These are phyloP conservation scores for Trichoderma semiorbis DNA, from an alignment of 2,329 filamentous ascomycete species.

Conservation along the genomic window DNA sequence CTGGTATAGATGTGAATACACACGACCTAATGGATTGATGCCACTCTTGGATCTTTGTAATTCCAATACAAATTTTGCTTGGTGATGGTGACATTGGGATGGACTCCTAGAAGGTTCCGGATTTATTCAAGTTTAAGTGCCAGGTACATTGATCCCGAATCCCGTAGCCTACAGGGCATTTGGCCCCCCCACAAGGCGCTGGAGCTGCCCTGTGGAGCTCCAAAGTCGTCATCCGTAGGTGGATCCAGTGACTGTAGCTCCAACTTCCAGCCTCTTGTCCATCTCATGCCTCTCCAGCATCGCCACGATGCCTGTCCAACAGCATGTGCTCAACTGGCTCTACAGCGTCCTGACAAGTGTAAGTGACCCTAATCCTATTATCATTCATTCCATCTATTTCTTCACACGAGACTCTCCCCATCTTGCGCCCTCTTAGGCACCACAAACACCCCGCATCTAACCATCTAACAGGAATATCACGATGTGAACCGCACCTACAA, in stretches of 20 bases:
- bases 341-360: constrained; percentile 85
- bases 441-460: not conserved
- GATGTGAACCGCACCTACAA: constrained; percentile 91
- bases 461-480: constrained; percentile 69
- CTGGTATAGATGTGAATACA: not conserved
- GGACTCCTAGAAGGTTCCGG: not conserved
- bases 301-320: constrained; percentile 65
- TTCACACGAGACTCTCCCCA: not conserved
- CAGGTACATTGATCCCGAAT: not conserved
- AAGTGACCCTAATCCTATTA: constrained; percentile 25
- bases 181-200: not conserved
- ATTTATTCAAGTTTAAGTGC: not conserved
- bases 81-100: not conserved
- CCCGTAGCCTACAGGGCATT: not conserved
- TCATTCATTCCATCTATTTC: not conserved
- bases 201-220: not conserved
- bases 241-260: not conserved
- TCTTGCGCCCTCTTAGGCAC: not conserved
- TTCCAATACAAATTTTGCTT: not conserved
- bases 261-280: not conserved
- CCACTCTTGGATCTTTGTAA: not conserved
- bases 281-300: constrained; percentile 2
- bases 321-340: constrained; percentile 91
- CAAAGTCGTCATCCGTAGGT: not conserved
- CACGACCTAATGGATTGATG: not conserved